phyloP scores from a whole-genome alignment of 495 filamentous ascomycete genomes.

The Penicillium argentinense region DNA sequence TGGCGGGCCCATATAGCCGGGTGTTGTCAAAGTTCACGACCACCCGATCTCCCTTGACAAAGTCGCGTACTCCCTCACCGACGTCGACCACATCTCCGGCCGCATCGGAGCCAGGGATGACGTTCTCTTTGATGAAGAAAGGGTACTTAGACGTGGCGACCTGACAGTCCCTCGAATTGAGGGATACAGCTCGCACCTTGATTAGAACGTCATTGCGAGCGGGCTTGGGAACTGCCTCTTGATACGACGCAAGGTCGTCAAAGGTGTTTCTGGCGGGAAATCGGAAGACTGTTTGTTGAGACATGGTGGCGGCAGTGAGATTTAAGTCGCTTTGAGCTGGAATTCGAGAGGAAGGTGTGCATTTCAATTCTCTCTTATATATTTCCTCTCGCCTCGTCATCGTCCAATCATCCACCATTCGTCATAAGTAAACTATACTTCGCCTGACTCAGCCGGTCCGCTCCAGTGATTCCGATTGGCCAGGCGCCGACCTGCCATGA shows the following conservation, averaged over 20 bases:
- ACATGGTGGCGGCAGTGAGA: background rate
- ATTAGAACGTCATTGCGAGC: slow-evolving; percentile 47
- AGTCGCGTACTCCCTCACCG: slow-evolving; percentile 58
- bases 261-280: slow-evolving; percentile 6
- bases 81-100: slow-evolving; percentile 65
- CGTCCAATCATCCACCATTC: too few species aligned
- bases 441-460: background rate
- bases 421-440: background rate
- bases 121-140: slow-evolving; percentile 51
- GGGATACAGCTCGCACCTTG: slow-evolving; percentile 42
- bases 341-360: background rate
- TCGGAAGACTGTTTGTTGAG: slow-evolving; percentile 15
- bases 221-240: slow-evolving; percentile 25
- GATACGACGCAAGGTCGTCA: background rate
- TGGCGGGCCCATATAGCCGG: slow-evolving; percentile 54
- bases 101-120: slow-evolving; percentile 69
- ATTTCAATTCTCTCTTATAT: too few species aligned
- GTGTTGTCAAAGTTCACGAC: slow-evolving; percentile 67
- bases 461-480: background rate
- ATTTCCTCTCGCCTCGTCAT: too few species aligned
- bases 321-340: background rate
- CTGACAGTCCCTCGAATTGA: slow-evolving; percentile 53
- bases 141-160: slow-evolving; percentile 48
- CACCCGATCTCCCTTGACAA: slow-evolving; percentile 64
- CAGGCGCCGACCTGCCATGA: too few species aligned